Evolutionary conservation across 1,284 basidiomycete genomes (phyloP), one percentile per base, ranked within the genome.

Genomic region (Pseudozyma hubeiensis): DNA sequence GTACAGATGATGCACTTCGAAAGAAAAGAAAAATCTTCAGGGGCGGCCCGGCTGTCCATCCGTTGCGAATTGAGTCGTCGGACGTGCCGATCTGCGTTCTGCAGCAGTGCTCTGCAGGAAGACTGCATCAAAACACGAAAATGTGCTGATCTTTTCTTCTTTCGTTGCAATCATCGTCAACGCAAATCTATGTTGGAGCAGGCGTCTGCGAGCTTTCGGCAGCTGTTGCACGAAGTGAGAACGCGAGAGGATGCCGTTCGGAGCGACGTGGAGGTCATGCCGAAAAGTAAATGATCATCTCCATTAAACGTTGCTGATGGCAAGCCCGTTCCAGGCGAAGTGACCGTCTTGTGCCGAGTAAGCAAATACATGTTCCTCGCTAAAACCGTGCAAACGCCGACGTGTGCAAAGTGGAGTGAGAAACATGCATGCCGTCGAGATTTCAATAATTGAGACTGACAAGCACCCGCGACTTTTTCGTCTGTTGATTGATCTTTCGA

Each of bases 31-130:
- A 24, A 24, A 24, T 45, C 19, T 45, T 19, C 44, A 45, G 7
- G 17, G 46, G 33, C 34, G 37, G 24, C 48, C 19, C 48, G 34
- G 8, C 35, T 9, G n/a, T 41, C 40, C 7, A 13, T 41, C n/a
- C n/a, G 40, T 17, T n/a, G 7, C n/a, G 40, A 41, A n/a, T n/a
- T 48, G 47, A 13, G n/a, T 37, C 52, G 41, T 45, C 52, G 43
- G 41, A 45, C 37, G 43, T 29, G 30, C n/a, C 30, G 51, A 43
- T 34, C 11, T 45, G 33, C 52, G 17, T 29, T n/a, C 16, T 37
- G 40, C 41, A 45, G 49, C 37, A 4, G n/a, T 33, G 31, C 8
- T 16, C n/a, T 41, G 11, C 13, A 41, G n/a, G 3, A 41, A 41
- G 13, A 41, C 14, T 7, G 31, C 33, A 41, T 45, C 52, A 53